Percentiles rank a stretch among this genome's conserved stretches.
These are phyloP conservation scores for Endoconidiophora polonica DNA, from an alignment of 2,329 filamentous ascomycete species.

Conservation along the genomic window DNA sequence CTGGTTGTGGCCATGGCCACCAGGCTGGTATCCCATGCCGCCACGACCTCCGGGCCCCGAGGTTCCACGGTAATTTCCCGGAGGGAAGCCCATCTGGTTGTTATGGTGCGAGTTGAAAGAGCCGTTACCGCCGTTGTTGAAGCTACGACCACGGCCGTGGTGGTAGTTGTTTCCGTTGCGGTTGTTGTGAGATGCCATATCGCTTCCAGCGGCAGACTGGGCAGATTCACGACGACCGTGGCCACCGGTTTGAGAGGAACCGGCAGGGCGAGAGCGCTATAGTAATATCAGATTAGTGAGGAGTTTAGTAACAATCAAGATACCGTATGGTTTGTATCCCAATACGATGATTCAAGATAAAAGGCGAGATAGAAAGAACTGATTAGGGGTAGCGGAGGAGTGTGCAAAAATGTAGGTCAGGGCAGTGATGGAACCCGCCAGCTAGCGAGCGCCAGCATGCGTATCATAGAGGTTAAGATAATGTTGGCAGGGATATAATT, in stretches of 20 bases:
- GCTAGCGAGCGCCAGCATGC: too few species aligned
- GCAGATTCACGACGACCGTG: slow-evolving; percentile 78
- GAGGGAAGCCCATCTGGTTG: slow-evolving; percentile 26
- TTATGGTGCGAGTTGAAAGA: slow-evolving; percentile 30
- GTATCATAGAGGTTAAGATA: too few species aligned
- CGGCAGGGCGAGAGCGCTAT: slow-evolving; percentile 45
- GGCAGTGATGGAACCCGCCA: too few species aligned
- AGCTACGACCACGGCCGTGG: slow-evolving; percentile 29
- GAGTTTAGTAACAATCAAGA: background rate
- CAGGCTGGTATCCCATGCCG: slow-evolving; percentile 31
- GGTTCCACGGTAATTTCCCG: slow-evolving; percentile 21
- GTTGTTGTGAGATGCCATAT: slow-evolving; percentile 24
- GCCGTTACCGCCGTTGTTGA: slow-evolving; percentile 22
- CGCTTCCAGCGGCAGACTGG: slow-evolving; percentile 41
- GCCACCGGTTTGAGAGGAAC: slow-evolving; percentile 45
- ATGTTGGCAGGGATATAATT: too few species aligned
- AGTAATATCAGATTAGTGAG: slow-evolving; percentile 15
- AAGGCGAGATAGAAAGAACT: too few species aligned
- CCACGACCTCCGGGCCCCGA: slow-evolving; percentile 32
- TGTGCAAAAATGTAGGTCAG: too few species aligned
- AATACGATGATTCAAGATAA: too few species aligned
- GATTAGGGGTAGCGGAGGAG: too few species aligned
- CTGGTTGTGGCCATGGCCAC: slow-evolving; percentile 27
- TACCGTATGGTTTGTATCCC: too few species aligned
- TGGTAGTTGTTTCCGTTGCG: slow-evolving; percentile 37